Evolutionary conservation across 495 filamentous ascomycete genomes (phyloP).

Genomic region (Endocarpon pusillum): DNA sequence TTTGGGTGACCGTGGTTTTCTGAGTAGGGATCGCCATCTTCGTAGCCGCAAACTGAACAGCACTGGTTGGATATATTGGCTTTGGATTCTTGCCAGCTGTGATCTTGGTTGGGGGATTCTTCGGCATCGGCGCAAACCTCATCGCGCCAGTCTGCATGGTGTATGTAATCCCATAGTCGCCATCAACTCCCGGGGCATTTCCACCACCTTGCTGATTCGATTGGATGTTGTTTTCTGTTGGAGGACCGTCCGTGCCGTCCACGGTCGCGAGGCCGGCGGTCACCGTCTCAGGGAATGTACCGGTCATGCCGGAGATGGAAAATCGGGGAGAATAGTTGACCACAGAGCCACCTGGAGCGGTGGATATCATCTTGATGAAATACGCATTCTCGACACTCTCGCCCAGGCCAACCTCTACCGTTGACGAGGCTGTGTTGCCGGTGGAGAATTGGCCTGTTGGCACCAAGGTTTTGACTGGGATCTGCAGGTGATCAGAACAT

Average conservation of each 20-base stretch:
- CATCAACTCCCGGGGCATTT: constrained; percentile 4
- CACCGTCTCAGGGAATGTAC: constrained; percentile 34
- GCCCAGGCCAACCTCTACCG: constrained; percentile 29
- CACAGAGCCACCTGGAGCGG: constrained; percentile 29
- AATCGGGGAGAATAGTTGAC: constrained; percentile 49
- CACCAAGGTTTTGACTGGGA: constrained; percentile 25
- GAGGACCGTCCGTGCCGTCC: constrained; percentile 26
- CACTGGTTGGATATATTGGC: constrained; percentile 45
- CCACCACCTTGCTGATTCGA: not conserved
- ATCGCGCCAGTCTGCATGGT: constrained; percentile 28
- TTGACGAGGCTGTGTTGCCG: constrained; percentile 34
- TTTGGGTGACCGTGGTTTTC: constrained; percentile 42
- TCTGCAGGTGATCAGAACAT: constrained; percentile 16
- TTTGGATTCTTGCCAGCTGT: constrained; percentile 32
- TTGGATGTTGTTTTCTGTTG: constrained; percentile 17
- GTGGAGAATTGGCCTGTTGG: constrained; percentile 24
- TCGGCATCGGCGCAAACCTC: constrained; percentile 59
- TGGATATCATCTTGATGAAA: constrained; percentile 47
- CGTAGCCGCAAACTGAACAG: constrained; percentile 35
- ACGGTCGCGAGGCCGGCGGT: constrained; percentile 24
- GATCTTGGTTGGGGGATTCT: constrained; percentile 46
- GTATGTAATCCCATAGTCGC: constrained; percentile 4
- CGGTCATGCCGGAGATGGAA: constrained; percentile 48
- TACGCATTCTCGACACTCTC: constrained; percentile 41
- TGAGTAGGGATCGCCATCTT: constrained; percentile 37